phyloP scores from a whole-genome alignment of 148 eudicot genomes.

The Vaccinium vitisidaea region DNA sequence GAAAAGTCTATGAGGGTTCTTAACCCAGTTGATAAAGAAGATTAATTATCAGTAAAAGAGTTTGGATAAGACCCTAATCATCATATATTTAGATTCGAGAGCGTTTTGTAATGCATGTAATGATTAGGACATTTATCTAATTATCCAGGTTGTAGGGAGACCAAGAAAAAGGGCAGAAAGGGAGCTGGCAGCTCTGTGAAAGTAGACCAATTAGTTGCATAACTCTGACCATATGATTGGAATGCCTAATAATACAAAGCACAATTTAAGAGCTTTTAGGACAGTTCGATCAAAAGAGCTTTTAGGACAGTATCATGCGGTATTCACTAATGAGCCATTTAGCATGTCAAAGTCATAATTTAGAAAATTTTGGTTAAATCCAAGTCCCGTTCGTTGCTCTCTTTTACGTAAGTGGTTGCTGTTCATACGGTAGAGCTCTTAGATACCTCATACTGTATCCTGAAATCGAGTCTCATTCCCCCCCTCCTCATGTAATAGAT shows the following conservation, averaged over 20 bases:
- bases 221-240: not conserved
- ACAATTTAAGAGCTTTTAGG: not conserved
- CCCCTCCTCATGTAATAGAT: too few relatives aligned
- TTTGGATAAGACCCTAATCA: not conserved
- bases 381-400: not conserved
- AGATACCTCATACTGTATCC: too few relatives aligned
- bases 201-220: not conserved
- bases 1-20: not conserved
- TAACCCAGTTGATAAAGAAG: not conserved
- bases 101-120: not conserved
- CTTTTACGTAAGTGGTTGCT: too few relatives aligned
- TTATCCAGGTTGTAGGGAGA: not conserved
- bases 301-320: too few relatives aligned
- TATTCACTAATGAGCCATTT: too few relatives aligned
- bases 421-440: too few relatives aligned
- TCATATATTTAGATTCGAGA: not conserved
- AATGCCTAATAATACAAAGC: not conserved
- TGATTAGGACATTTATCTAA: constrained; percentile 14
- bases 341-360: too few relatives aligned
- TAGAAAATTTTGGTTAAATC: not conserved
- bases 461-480: too few relatives aligned
- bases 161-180: not conserved
- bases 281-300: too few relatives aligned
- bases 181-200: not conserved
- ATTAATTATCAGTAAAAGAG: not conserved